A percentile compares a stretch with the other conserved stretches of the same genome.
phyloP scores from a whole-genome alignment of 2,329 filamentous ascomycete genomes.

The Xylaria sp. region DNA sequence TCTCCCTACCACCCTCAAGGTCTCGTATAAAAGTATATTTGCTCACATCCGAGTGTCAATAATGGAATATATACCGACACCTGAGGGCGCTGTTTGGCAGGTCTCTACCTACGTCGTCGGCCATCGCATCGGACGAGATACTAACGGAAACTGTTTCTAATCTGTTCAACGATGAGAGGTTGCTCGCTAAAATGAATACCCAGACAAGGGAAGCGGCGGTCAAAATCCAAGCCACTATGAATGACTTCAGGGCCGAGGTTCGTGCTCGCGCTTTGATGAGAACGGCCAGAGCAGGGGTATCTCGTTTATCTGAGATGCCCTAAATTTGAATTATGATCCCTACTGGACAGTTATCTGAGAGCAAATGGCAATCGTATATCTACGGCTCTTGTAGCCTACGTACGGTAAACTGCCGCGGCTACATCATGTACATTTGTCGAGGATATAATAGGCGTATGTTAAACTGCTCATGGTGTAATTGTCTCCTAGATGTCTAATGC shows the following conservation, averaged over 20 bases:
- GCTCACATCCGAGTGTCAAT: no score
- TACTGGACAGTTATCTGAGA: slow-evolving; percentile 24
- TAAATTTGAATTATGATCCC: slow-evolving; percentile 20
- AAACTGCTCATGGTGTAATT: no score
- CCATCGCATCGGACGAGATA: slow-evolving; percentile 46
- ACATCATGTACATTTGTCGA: no score
- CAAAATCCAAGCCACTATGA: slow-evolving; percentile 46
- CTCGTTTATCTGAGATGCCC: slow-evolving; percentile 50
- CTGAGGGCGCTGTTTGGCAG: slow-evolving; percentile 42
- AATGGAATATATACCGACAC: slow-evolving; percentile 45
- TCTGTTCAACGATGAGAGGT: slow-evolving; percentile 46
- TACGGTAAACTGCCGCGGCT: no score
- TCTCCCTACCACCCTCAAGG: not conserved
- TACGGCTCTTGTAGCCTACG: no score
- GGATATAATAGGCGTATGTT: no score
- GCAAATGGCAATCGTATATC: no score
- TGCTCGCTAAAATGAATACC: slow-evolving; percentile 43
- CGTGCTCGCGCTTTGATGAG: slow-evolving; percentile 46
- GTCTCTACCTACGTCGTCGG: slow-evolving; percentile 47
- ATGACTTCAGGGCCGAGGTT: slow-evolving; percentile 45
- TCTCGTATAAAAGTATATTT: no score
- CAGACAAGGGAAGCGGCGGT: slow-evolving; percentile 43
- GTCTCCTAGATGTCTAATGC: no score
- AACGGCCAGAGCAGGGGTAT: slow-evolving; percentile 51
- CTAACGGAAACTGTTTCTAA: slow-evolving; percentile 47